Base-by-base conservation (phyloP, 257 asterid genomes). In the Avicennia marina region DNA sequence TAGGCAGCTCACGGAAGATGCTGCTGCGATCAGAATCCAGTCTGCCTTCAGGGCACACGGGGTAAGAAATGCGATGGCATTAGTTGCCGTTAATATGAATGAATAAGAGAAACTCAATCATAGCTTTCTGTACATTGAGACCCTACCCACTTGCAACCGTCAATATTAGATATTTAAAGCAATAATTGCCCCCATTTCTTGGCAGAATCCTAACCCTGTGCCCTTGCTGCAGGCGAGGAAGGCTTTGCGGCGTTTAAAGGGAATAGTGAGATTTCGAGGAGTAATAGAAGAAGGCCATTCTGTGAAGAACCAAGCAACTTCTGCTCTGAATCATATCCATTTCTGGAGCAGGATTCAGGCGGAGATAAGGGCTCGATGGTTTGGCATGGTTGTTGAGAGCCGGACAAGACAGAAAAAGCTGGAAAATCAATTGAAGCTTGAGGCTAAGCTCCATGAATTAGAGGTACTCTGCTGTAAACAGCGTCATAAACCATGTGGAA, bases 401-500 rank as follows among this genome's bases (percentile, higher is more conserved):
- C 67, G 66, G 34, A 32, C 73, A 1, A 67, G 69, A 45, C 94
- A 79, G 69, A 86, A 70, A 53, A 79, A 79, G 62, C 76, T 77
- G 33, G 83, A 83, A 29, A 83, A 77, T 58, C 86, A 78, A 71
- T 56, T 77, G 38, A 81, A 81, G 66, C 82, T 83, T 6, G 88
- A 86, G 7, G 79, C 94, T 20, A 86, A 81, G 75, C 87, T 86
- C 58, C 90, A 86, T 21, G 87, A 81, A n/a, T 60, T 81, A 34
- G 90, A 83, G 95, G 94, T 80, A 70, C 9, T n/a, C 21, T 15
- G 6, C 20, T 12, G 38, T 25, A 29, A 29, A 29, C n/a, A 29
- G 1, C 34, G 8, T 29, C 0, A 8, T 8, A 29, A 4, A 4
- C 4, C 34, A 4, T 29, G 34, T 29, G 7, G 4, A 8, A 29